Evolutionary conservation across 306 rosid species (phyloP).

Genomic region (Astragalus glycyphyllos): DNA sequence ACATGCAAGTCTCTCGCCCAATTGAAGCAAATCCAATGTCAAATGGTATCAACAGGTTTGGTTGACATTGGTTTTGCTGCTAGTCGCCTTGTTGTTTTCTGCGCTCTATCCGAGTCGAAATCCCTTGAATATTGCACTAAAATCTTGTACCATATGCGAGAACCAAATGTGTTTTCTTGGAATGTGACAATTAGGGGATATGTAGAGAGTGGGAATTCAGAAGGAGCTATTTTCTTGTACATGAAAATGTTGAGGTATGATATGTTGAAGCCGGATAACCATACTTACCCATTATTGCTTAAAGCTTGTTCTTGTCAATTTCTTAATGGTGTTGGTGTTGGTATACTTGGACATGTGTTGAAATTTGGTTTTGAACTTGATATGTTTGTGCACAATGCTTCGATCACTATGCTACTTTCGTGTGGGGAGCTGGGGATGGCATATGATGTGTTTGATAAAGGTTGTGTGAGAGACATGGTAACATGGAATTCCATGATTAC

Average conservation of each 20-base stretch:
- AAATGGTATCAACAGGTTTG: conserved; percentile 63
- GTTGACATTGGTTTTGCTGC: conserved; percentile 58
- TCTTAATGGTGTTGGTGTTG: conserved; percentile 49
- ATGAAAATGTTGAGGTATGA: conserved; percentile 59
- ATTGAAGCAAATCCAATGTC: conserved; percentile 79
- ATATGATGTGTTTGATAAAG: conserved; percentile 63
- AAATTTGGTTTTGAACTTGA: conserved; percentile 66
- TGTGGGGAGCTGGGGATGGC: conserved; percentile 59
- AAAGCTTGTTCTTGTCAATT: conserved; percentile 66
- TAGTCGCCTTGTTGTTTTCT: conserved; percentile 75
- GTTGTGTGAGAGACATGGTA: conserved; percentile 74
- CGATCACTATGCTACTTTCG: conserved; percentile 64
- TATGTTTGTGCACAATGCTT: conserved; percentile 70
- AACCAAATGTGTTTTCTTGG: conserved; percentile 73
- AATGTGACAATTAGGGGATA: conserved; percentile 72
- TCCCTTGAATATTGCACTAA: conserved; percentile 59
- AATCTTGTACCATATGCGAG: conserved; percentile 46
- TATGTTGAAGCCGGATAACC: conserved; percentile 63
- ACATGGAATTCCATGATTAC: conserved; percentile 85
- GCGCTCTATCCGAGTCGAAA: conserved; percentile 69
- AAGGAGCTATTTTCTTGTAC: conserved; percentile 60
- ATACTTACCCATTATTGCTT: conserved; percentile 71
- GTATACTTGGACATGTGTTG: conserved; percentile 69
- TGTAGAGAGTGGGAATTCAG: conserved; percentile 56
- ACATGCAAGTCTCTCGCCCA: conserved; percentile 63